Percentiles rank a stretch among this genome's conserved stretches.
Evolutionary conservation across 352 stramenopile species (phyloP).

Genomic region (Phytopythium aichiense): DNA sequence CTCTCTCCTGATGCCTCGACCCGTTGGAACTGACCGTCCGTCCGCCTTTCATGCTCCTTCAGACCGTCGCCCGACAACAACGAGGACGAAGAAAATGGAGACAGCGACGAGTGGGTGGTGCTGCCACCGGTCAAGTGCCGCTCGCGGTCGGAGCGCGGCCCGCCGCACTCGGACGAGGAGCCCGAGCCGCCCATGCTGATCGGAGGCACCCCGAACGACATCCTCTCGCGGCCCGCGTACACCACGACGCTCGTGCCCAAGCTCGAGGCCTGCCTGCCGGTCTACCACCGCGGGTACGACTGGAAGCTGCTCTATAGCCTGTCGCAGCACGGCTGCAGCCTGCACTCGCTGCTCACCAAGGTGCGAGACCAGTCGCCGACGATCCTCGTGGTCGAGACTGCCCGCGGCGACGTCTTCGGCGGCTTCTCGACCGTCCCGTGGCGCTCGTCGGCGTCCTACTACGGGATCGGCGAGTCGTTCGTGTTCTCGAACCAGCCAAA

Average conservation of each 20-base stretch:
- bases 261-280: conserved; percentile 51
- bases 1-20: not conserved
- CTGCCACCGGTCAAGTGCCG: conserved; percentile 16
- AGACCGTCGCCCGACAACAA: conserved; percentile 9
- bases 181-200: conserved; percentile 40
- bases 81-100: conserved; percentile 3
- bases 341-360: conserved; percentile 55
- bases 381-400: conserved; percentile 61
- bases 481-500: conserved; percentile 59
- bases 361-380: conserved; percentile 32
- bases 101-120: conserved; percentile 1
- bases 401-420: conserved; percentile 58
- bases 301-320: conserved; percentile 66
- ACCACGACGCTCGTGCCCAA: conserved; percentile 45
- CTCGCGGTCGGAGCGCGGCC: conserved; percentile 30
- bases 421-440: conserved; percentile 49
- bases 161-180: conserved; percentile 23
- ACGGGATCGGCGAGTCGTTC: conserved; percentile 67
- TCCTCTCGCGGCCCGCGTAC: conserved; percentile 39
- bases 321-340: conserved; percentile 58
- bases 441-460: conserved; percentile 51
- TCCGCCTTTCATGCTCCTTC: not conserved
- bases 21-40: too few species aligned
- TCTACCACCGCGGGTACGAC: conserved; percentile 48
- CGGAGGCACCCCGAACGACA: conserved; percentile 35